These are phyloP conservation scores for Annulohypoxylon moriforme DNA, from an alignment of 495 filamentous ascomycete genomes.

Conservation along the genomic window DNA sequence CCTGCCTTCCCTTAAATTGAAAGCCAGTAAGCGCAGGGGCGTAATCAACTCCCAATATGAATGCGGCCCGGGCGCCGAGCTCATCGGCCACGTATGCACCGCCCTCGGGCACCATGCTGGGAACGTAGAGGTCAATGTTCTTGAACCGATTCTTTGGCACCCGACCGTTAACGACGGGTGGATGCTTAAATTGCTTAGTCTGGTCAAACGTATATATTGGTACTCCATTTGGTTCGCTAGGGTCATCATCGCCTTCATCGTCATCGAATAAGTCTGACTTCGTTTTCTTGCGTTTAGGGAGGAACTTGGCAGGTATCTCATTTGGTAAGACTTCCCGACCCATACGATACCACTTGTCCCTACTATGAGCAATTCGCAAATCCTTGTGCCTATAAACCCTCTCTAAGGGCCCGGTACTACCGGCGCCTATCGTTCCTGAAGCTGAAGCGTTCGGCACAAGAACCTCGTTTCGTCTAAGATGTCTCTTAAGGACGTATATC, in stretches of 20 bases:
- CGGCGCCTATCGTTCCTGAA: constrained; percentile 80
- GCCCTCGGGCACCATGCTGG: constrained; percentile 89
- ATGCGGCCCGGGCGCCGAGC: constrained; percentile 76
- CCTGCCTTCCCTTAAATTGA: constrained; percentile 81
- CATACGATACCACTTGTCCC: constrained; percentile 87
- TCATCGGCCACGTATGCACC: constrained; percentile 73
- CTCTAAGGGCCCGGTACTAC: constrained; percentile 65
- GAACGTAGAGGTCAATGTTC: constrained; percentile 91
- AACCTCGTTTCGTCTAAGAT: constrained; percentile 86
- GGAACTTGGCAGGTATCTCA: constrained; percentile 80
- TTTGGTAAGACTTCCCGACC: constrained; percentile 79
- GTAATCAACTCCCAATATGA: constrained; percentile 83
- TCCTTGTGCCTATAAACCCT: constrained; percentile 82
- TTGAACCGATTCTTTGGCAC: constrained; percentile 89
- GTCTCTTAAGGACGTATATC: constrained; percentile 85
- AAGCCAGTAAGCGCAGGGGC: constrained; percentile 92
- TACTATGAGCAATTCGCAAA: constrained; percentile 77
- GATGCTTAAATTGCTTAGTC: constrained; percentile 78
- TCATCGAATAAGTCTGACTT: constrained; percentile 49
- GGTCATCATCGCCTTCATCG: constrained; percentile 52
- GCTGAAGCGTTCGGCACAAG: constrained; percentile 72
- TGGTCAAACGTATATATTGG: constrained; percentile 80
- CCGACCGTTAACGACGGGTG: constrained; percentile 76
- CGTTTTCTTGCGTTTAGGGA: constrained; percentile 55
- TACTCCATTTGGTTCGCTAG: constrained; percentile 57